Evolutionary conservation across 257 asterid species (phyloP).

Genomic region (Ehretia macrophylla): DNA sequence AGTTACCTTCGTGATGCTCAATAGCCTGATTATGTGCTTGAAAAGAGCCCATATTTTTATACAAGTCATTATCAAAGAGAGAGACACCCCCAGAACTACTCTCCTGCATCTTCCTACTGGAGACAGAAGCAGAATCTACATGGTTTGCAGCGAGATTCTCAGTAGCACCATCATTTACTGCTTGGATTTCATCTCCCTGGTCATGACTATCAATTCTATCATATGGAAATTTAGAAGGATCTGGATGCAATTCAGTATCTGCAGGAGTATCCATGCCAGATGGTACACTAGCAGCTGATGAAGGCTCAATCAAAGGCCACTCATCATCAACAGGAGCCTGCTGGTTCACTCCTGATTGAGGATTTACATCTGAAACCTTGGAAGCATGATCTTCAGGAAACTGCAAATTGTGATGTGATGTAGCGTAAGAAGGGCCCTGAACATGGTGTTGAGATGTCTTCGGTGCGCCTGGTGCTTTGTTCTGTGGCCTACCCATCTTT

Average conservation of each 20-base stretch:
- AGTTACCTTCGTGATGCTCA: slow-evolving; percentile 53
- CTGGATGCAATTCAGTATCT: slow-evolving; percentile 47
- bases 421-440: slow-evolving; percentile 37
- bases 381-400: no score
- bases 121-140: no score
- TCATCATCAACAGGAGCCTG: slow-evolving; percentile 33
- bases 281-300: slow-evolving; percentile 28
- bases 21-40: slow-evolving; percentile 18
- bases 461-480: slow-evolving; percentile 25
- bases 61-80: slow-evolving; percentile 42
- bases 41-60: slow-evolving; percentile 31
- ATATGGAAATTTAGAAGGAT: slow-evolving; percentile 27
- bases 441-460: slow-evolving; percentile 34
- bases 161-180: slow-evolving; percentile 30
- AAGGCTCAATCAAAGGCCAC: slow-evolving; percentile 72
- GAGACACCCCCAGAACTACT: slow-evolving; percentile 35
- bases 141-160: slow-evolving; percentile 5
- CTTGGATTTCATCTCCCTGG: slow-evolving; percentile 46
- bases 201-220: slow-evolving; percentile 31
- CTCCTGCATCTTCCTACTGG: no score
- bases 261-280: slow-evolving; percentile 35
- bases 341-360: no score
- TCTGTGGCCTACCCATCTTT: slow-evolving; percentile 82
- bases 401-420: slow-evolving; percentile 1
- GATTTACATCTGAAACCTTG: no score